A percentile compares a stretch with the other conserved stretches of the same genome.
These are phyloP conservation scores for Solanum sejunctum DNA, from an alignment of 257 asterid genomes.

Conservation along the genomic window DNA sequence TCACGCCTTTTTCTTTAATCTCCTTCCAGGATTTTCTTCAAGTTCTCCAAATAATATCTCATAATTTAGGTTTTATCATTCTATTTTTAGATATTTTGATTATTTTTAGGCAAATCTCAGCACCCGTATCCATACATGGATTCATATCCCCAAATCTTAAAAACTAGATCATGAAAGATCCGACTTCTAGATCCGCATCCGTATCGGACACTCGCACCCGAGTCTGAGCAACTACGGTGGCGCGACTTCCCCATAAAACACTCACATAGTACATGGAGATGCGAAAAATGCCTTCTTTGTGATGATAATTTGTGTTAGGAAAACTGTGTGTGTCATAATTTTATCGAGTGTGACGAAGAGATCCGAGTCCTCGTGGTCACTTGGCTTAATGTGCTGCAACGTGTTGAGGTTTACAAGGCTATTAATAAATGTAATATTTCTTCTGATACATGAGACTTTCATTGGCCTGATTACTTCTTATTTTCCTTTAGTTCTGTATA, in stretches of 20 bases:
- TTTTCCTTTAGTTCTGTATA: constrained; percentile 34
- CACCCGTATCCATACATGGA: too few relatives aligned
- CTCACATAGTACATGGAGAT: neutral
- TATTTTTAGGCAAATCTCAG: too few relatives aligned
- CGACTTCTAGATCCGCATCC: too few relatives aligned
- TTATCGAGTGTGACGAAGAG: neutral
- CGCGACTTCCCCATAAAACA: neutral
- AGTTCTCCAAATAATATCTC: too few relatives aligned
- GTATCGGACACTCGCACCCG: too few relatives aligned
- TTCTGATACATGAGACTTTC: neutral
- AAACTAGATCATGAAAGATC: too few relatives aligned
- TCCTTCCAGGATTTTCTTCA: too few relatives aligned
- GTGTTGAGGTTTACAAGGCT: neutral
- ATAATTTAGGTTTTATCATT: too few relatives aligned
- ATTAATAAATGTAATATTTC: neutral
- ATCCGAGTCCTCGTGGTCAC: neutral
- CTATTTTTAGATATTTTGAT: too few relatives aligned
- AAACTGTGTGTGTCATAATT: neutral
- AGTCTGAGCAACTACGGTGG: too few relatives aligned
- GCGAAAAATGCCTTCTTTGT: neutral
- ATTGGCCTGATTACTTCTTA: neutral
- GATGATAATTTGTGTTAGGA: neutral
- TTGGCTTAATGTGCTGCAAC: neutral
- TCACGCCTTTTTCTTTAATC: too few relatives aligned
- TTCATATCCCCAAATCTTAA: too few relatives aligned